Conservation (phyloP, 208 protist genomes). For the Crithidia expoeki region DNA sequence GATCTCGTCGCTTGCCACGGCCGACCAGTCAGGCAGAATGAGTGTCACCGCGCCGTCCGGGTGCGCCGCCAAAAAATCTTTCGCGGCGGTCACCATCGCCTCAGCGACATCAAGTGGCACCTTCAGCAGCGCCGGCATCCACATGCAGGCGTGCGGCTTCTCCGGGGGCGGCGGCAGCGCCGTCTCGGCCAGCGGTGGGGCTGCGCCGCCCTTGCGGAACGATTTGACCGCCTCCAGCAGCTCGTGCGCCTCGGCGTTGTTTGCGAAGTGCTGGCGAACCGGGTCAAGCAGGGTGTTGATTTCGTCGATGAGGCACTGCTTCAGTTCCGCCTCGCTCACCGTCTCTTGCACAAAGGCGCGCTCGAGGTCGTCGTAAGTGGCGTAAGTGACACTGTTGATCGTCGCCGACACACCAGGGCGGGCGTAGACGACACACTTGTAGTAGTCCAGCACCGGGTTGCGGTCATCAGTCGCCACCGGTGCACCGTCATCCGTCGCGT, state of each 20-base stretch:
- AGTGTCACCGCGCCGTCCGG: slow-evolving; percentile 57
- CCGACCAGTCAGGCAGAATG: slow-evolving; percentile 85
- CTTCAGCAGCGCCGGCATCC: slow-evolving; percentile 69
- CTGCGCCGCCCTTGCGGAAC: slow-evolving; percentile 55
- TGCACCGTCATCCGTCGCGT: slow-evolving; percentile 78
- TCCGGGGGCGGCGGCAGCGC: slow-evolving; percentile 18
- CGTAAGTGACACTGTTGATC: slow-evolving; percentile 61
- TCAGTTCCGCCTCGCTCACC: slow-evolving; percentile 84
- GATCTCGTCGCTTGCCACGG: slow-evolving; percentile 66
- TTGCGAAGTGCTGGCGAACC: slow-evolving; percentile 94
- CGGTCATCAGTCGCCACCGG: slow-evolving; percentile 74
- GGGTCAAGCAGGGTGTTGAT: slow-evolving; percentile 95
- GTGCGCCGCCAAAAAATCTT: slow-evolving; percentile 62
- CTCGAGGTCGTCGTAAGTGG: slow-evolving; percentile 84
- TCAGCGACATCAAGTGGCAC: slow-evolving; percentile 67
- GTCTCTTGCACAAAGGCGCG: slow-evolving; percentile 66
- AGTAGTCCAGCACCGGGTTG: slow-evolving; percentile 97
- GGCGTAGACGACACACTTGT: slow-evolving; percentile 92
- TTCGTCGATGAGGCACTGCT: slow-evolving; percentile 73
- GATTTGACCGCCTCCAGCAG: slow-evolving; percentile 92
- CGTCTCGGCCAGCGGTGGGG: slow-evolving; percentile 19
- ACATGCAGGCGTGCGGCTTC: slow-evolving; percentile 68
- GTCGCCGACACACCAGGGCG: slow-evolving; percentile 43
- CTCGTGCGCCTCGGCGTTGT: slow-evolving; percentile 77
- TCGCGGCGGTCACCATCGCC: slow-evolving; percentile 45